Percentiles rank a stretch among this genome's conserved stretches.
Conservation (phyloP, 75 land plant species). For the Chamaecyparis obtusa region DNA sequence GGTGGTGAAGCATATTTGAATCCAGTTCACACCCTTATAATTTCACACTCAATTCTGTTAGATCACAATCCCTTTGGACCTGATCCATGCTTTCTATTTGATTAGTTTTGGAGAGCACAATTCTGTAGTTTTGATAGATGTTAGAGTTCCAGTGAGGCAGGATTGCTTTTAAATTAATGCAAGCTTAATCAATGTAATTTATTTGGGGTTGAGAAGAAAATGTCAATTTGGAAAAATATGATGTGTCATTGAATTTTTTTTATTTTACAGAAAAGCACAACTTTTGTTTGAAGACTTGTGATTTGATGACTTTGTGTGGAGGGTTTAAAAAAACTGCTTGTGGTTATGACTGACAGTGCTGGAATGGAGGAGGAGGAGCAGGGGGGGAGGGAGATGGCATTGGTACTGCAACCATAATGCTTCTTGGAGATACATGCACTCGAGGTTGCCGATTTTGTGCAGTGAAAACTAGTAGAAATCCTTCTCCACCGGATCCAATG, state of each 20-base stretch:
- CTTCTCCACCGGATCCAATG: conserved; percentile 90
- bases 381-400: conserved; percentile 80
- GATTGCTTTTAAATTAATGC: not conserved
- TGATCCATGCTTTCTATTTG: not conserved
- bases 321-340: not conserved
- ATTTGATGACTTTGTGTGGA: not conserved
- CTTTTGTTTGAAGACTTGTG: too few species aligned
- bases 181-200: not conserved
- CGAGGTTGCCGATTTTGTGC: conserved; percentile 97
- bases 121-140: not conserved
- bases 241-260: not conserved
- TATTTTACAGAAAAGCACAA: not conserved
- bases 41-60: not conserved
- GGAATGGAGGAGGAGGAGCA: conserved; percentile 82
- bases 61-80: not conserved
- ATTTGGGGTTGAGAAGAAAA: not conserved
- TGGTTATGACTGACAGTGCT: conserved; percentile 52
- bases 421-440: conserved; percentile 95
- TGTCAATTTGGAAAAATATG: not conserved
- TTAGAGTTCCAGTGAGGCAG: not conserved
- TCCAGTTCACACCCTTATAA: not conserved
- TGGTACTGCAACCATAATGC: conserved; percentile 96
- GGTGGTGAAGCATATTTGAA: not conserved
- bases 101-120: not conserved
- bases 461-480: conserved; percentile 87